Evolutionary conservation across 345 rosid species (phyloP).

Genomic region (Hypericum perforatum): DNA sequence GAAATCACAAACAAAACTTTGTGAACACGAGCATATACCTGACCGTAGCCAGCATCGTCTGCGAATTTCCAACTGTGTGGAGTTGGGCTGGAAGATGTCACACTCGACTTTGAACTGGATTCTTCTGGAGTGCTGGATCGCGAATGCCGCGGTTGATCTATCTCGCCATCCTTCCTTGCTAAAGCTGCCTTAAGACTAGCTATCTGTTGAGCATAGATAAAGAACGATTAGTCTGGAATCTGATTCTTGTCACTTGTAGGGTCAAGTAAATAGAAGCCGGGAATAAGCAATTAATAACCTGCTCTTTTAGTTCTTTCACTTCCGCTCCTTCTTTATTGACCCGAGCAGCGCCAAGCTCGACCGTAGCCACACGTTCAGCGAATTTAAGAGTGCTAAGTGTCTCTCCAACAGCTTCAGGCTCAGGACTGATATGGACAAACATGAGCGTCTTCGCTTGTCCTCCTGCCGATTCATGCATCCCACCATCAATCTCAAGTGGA

Average conservation of each 20-base stretch:
- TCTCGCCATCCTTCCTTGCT: constrained; percentile 20
- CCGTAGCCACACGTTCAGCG: constrained; percentile 28
- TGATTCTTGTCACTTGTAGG: not conserved
- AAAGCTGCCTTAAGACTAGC: constrained; percentile 24
- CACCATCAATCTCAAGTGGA: not conserved
- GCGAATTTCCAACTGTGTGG: constrained; percentile 15
- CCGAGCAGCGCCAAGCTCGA: constrained; percentile 30
- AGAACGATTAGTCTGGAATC: not conserved
- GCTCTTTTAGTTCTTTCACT: constrained; percentile 28
- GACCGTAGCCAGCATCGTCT: constrained; percentile 5
- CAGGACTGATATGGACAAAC: constrained; percentile 31
- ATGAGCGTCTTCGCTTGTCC: constrained; percentile 30
- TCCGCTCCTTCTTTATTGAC: constrained; percentile 23
- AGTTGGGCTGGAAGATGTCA: constrained; percentile 9
- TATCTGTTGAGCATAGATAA: constrained; percentile 13
- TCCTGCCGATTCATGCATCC: constrained; percentile 12
- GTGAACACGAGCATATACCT: not conserved
- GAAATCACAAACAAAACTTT: not conserved
- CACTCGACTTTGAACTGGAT: constrained; percentile 7
- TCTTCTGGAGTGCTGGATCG: constrained; percentile 26
- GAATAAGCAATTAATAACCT: constrained; percentile 13
- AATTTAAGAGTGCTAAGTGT: constrained; percentile 26
- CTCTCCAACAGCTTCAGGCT: constrained; percentile 25
- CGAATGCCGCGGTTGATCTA: constrained; percentile 14
- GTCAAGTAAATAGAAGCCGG: not conserved